Base-by-base conservation (phyloP, 78 protist genomes). In the Cavenderia fasciculata region DNA sequence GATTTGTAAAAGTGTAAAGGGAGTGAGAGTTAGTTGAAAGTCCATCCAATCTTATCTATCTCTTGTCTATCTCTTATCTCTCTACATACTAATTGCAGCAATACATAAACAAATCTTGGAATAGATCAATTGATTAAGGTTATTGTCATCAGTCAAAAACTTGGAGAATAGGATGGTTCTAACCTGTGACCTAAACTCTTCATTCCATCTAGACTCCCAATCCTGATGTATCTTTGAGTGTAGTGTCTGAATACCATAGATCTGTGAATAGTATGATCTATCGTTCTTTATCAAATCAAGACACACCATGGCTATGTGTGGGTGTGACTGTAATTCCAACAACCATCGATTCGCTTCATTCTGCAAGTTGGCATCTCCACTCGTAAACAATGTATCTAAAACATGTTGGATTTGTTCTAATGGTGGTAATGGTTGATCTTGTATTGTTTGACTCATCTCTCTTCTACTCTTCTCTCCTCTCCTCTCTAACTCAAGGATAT, bases 261-360 rank as follows among this genome's bases (percentile, higher is more conserved):
- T 68, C 49, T 82, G 89, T 38, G 78, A 68, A 41, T 41, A 82
- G 33, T 68, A 82, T 56, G 75, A 56, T 25, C 72, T 75, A 27
- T 68, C 72, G 14, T 21, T 19, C 25, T 82, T 65, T 10, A 82
- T 68, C 29, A 82, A 41, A 4, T 82, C 89, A 40, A 82, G 54
- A 82, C 89, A 82, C 41, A 82, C 44, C 18, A 27, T 46, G 47
- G 68, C 77, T 23, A 82, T 68, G 7, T 31, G 46, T 21, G 25
- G 41, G 34, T 82, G 41, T n/a, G 51, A 68, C 59, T 82, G 89
- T 10, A 82, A 27, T 25, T 82, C 89, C 36, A 82, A 56, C 33
- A 82, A 41, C 89, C 89, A 82, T 40, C 62, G 54, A 82, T 82
- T 82, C 2, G 89, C 89, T 31, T 82, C 89, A n/a, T 82, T 82